Evolutionary conservation across 73 alveolate species (phyloP).

Genomic region (Diophrys sp.): DNA sequence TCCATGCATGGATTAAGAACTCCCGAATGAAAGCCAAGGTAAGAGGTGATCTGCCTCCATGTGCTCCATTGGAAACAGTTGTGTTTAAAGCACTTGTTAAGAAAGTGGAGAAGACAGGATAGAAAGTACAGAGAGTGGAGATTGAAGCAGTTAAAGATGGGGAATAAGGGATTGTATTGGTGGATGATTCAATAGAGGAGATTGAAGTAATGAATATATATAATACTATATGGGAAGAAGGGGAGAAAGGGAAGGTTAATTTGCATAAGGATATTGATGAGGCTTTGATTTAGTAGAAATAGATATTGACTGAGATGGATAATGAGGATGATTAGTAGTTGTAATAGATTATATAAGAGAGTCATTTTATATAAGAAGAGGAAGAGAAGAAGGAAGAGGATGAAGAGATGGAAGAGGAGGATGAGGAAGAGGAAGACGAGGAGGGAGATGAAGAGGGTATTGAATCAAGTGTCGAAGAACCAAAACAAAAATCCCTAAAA

Average conservation of each 20-base stretch:
- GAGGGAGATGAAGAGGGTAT: slow-evolving; percentile 56
- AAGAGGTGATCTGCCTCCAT: neutral
- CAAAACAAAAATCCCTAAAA: slow-evolving; percentile 58
- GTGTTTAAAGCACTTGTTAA: neutral
- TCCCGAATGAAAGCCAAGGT: neutral
- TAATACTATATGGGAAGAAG: neutral
- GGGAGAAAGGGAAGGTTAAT: neutral
- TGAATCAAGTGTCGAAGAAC: slow-evolving; percentile 62
- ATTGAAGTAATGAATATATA: neutral
- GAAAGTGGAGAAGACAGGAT: neutral
- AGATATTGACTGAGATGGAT: neutral
- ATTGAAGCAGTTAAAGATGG: neutral
- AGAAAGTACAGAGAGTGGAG: neutral
- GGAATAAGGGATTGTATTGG: neutral
- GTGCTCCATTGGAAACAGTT: neutral
- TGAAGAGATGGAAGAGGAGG: slow-evolving; percentile 59
- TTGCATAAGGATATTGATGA: neutral
- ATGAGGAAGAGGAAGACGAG: slow-evolving; percentile 56
- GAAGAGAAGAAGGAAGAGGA: slow-evolving; percentile 30
- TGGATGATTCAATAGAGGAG: neutral
- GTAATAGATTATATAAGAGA: slow-evolving; percentile 18
- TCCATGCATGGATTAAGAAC: neutral
- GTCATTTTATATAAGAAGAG: slow-evolving; percentile 53
- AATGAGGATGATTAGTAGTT: neutral
- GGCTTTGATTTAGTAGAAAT: neutral